A percentile compares a stretch with the other conserved stretches of the same genome.
Evolutionary conservation across 148 eudicot species (phyloP).

Genomic region (Rhododendron kiyosumense): DNA sequence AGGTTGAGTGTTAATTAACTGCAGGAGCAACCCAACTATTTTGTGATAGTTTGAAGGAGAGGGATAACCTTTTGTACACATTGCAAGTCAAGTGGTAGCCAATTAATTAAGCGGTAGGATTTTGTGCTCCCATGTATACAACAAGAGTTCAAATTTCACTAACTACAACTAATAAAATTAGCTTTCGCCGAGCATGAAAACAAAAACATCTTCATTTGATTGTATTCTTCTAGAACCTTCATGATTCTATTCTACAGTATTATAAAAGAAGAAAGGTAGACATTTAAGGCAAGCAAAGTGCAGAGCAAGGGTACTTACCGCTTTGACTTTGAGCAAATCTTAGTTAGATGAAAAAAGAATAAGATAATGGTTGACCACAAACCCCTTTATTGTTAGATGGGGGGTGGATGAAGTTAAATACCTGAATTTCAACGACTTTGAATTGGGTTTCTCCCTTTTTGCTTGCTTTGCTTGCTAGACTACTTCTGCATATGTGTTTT

Average conservation of each 20-base stretch:
- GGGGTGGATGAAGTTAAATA: constrained; percentile 14
- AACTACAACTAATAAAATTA: no score
- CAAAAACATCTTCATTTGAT: not conserved
- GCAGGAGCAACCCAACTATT: no score
- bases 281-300: not conserved
- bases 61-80: no score
- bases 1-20: no score
- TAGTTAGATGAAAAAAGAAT: not conserved
- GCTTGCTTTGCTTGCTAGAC: not conserved
- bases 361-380: constrained; percentile 11
- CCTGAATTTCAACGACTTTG: constrained; percentile 21
- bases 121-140: no score
- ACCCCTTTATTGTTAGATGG: constrained; percentile 8
- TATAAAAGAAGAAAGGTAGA: not conserved
- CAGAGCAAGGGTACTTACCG: not conserved
- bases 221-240: not conserved
- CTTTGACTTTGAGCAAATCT: constrained; percentile 3
- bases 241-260: not conserved
- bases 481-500: not conserved
- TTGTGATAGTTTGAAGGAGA: no score
- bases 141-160: not conserved
- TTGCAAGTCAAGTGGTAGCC: no score
- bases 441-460: constrained; percentile 4
- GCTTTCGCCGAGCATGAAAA: no score
- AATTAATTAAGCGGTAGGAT: no score